Base-by-base conservation (phyloP, 1,284 basidiomycete genomes). In the Microbotryum scabiosae region DNA sequence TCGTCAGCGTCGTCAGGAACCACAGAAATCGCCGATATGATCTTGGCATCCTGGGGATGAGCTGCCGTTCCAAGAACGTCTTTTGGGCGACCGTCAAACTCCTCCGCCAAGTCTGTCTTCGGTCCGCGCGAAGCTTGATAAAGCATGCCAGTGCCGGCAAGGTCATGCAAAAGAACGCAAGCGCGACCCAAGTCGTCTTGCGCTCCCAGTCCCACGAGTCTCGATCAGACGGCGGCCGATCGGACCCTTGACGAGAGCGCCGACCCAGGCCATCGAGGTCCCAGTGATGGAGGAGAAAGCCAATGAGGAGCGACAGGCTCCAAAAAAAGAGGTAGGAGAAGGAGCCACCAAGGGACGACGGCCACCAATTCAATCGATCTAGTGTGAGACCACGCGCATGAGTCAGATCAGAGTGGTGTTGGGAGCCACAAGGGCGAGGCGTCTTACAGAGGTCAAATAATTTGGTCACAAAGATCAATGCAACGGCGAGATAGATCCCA, bases 91-190 rank as follows among this genome's bases (percentile, higher is more conserved):
- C 73, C 3, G 76, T 76, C 50, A 77, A 50, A 23, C 70, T 71
- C 45, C 73, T 67, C 2, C 76, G 67, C 52, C 75, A 76, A n/a
- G 61, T 70, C 51, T 68, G 65, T n/a, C 72, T 45, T 6, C 70
- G 46, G 50, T 72, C 72, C 5, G 65, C 60, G 5, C 68, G 52
- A 10, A 73, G 59, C 46, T 73, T 73, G n/a, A 52, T 53, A 41
- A 73, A 72, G 62, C 71, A 72, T 2, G 77, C 78, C 0, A 81
- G 62, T 0, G 80, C 80, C 0, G 80, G 80, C 73, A 80, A 77
- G 25, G 78, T 73, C 80, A 82, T 82, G 3, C 80, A 79, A 1
- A 75, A 72, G 63, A 82, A 82, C 0, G 79, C 78, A n/a, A 82
- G 71, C 6, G 74, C 67, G 14, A 82, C 79, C 81, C 81, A 82